Percentiles rank a stretch among this genome's conserved stretches.
Conservation (phyloP, 2,329 filamentous ascomycete species). For the Microsporum canis region DNA sequence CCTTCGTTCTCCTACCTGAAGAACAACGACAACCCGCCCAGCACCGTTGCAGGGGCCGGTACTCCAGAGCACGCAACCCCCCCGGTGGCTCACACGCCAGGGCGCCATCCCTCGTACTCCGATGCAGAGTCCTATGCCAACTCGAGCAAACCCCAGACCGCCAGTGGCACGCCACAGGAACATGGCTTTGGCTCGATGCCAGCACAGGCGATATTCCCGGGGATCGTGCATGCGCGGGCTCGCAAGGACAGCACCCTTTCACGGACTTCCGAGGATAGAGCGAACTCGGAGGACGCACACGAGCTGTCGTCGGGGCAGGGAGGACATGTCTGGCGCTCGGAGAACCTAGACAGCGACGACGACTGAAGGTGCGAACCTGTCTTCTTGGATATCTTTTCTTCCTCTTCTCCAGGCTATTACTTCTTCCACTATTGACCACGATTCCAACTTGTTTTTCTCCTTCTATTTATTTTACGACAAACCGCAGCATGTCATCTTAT, state of each 20-base stretch:
- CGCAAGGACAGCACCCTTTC: slow-evolving; percentile 5
- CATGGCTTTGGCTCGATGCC: slow-evolving; percentile 12
- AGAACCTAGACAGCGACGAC: not conserved
- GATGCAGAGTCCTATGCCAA: slow-evolving; percentile 9
- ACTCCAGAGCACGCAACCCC: not conserved
- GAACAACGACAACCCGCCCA: not conserved
- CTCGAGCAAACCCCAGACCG: slow-evolving; percentile 1
- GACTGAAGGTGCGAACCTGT: not conserved
- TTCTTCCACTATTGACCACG: not conserved
- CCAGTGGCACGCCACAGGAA: slow-evolving; percentile 7
- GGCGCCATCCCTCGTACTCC: slow-evolving; percentile 4
- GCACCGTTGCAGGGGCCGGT: not conserved
- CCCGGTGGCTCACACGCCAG: not conserved
- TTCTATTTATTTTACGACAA: not conserved
- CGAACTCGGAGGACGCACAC: not conserved
- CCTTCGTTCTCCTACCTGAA: slow-evolving; percentile 1
- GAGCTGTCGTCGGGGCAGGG: not conserved
- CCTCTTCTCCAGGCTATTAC: not conserved
- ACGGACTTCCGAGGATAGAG: not conserved
- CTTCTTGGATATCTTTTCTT: not conserved
- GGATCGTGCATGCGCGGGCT: slow-evolving; percentile 30
- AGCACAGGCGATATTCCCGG: slow-evolving; percentile 34
- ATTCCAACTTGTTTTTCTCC: not conserved
- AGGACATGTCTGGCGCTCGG: not conserved
- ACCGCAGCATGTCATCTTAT: not conserved